Percentiles rank a stretch among this genome's conserved stretches.
phyloP scores from a whole-genome alignment of 2,329 filamentous ascomycete genomes.

The Sporothrix pallida region DNA sequence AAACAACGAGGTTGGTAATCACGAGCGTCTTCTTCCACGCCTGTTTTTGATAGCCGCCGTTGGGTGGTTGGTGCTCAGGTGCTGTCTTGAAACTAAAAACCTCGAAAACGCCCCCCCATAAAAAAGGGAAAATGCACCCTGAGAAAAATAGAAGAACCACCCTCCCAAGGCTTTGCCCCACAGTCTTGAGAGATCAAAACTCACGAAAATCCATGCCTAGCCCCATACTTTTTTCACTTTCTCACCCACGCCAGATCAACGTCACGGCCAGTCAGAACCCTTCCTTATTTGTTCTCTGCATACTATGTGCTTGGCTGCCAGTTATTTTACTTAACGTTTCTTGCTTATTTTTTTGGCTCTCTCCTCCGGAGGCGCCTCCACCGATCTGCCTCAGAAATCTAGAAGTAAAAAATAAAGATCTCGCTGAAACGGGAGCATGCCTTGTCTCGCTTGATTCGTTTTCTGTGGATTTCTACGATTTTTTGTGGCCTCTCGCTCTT shows the following conservation, averaged over 20 bases:
- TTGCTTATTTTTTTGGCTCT: not conserved
- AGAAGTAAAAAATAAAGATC: not conserved
- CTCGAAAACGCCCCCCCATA: not conserved
- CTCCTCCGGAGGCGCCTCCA: not conserved
- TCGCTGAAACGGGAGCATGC: not conserved
- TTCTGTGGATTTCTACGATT: not conserved
- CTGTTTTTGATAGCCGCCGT: not conserved
- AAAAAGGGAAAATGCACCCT: not conserved
- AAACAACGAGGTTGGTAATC: not conserved
- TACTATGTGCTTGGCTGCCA: not conserved
- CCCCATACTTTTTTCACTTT: not conserved
- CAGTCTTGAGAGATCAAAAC: not conserved
- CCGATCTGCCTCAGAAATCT: not conserved
- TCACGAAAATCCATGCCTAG: not conserved
- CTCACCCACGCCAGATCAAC: constrained; percentile 1
- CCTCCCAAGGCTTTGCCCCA: constrained; percentile 2
- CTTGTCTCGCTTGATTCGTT: not conserved
- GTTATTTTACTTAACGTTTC: too few relatives aligned
- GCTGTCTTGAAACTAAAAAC: not conserved
- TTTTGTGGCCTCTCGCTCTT: not conserved
- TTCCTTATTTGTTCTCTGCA: constrained; percentile 2
- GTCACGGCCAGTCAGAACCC: not conserved
- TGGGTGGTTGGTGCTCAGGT: not conserved
- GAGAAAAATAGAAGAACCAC: not conserved
- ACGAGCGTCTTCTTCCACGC: not conserved